These are phyloP conservation scores for Cercospora beticola DNA, from an alignment of 2,329 filamentous ascomycete genomes.

Conservation along the genomic window DNA sequence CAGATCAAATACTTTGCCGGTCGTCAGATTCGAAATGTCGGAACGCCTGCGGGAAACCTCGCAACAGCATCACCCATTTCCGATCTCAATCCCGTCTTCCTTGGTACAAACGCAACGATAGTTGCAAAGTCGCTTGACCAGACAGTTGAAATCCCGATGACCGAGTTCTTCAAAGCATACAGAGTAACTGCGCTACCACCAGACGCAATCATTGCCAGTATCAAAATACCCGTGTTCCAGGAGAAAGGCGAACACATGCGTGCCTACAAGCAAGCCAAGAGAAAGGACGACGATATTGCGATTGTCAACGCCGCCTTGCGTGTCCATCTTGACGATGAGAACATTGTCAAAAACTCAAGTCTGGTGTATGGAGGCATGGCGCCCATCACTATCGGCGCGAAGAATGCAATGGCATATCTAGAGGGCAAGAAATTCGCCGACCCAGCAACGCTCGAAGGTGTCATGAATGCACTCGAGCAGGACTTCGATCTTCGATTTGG, in stretches of 20 bases:
- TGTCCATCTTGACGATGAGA: constrained; percentile 66
- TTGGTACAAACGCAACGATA: constrained; percentile 79
- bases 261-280: constrained; percentile 93
- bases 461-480: constrained; percentile 82
- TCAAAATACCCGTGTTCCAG: constrained; percentile 77
- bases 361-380: constrained; percentile 96
- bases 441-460: constrained; percentile 78
- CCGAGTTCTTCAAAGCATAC: constrained; percentile 89
- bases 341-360: constrained; percentile 71
- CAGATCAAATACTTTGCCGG: constrained; percentile 94
- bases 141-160: constrained; percentile 85
- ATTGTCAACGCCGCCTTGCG: constrained; percentile 89
- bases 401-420: constrained; percentile 71
- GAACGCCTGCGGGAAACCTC: constrained; percentile 90
- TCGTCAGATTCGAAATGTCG: constrained; percentile 94
- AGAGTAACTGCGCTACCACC: constrained; percentile 75
- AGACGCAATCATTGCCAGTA: constrained; percentile 80
- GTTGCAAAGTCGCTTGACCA: constrained; percentile 73
- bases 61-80: constrained; percentile 95
- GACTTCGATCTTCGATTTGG: constrained; percentile 89
- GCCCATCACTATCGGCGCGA: constrained; percentile 83
- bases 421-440: constrained; percentile 77
- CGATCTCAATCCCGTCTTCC: constrained; percentile 90
- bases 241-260: constrained; percentile 79
- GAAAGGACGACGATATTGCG: constrained; percentile 97